These are phyloP conservation scores for Zygoascus ofunaensis DNA, from an alignment of 805 yeast species.

Conservation along the genomic window DNA sequence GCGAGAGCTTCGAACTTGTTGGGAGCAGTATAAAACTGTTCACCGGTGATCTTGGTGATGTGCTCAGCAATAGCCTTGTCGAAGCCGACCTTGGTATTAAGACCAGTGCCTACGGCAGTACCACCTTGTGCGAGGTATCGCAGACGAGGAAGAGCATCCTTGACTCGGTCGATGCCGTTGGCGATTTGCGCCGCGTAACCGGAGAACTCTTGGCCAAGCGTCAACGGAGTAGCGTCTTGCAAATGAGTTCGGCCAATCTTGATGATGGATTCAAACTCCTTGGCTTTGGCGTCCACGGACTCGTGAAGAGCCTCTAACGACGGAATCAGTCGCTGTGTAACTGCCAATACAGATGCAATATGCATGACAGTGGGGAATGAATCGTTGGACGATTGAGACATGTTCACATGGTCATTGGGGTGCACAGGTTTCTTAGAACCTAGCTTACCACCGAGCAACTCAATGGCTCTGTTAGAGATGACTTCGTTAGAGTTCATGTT, in stretches of 20 bases:
- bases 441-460: conserved; percentile 79
- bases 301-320: conserved; percentile 69
- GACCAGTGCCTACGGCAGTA: conserved; percentile 98
- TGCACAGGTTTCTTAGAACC: conserved; percentile 94
- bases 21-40: conserved; percentile 88
- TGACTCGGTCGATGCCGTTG: conserved; percentile 84
- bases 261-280: conserved; percentile 81
- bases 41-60: conserved; percentile 79
- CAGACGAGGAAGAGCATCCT: conserved; percentile 64
- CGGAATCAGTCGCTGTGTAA: conserved; percentile 66
- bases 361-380: conserved; percentile 99
- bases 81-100: conserved; percentile 88
- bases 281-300: conserved; percentile 65
- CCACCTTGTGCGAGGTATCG: conserved; percentile 95
- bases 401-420: conserved; percentile 97
- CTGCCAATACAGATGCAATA: conserved; percentile 93
- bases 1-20: conserved; percentile 98
- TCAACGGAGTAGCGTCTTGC: conserved; percentile 97
- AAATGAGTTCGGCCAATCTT: conserved; percentile 98
- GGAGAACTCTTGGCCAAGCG: conserved; percentile 95
- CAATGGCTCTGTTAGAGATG: conserved; percentile 96
- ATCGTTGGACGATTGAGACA: conserved; percentile 97
- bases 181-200: conserved; percentile 92
- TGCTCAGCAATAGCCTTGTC: conserved; percentile 79
- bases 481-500: conserved; percentile 99